Evolutionary conservation across 192 early-diverging fungal genomes (phyloP).

Genomic region (Coemansia sp.): DNA sequence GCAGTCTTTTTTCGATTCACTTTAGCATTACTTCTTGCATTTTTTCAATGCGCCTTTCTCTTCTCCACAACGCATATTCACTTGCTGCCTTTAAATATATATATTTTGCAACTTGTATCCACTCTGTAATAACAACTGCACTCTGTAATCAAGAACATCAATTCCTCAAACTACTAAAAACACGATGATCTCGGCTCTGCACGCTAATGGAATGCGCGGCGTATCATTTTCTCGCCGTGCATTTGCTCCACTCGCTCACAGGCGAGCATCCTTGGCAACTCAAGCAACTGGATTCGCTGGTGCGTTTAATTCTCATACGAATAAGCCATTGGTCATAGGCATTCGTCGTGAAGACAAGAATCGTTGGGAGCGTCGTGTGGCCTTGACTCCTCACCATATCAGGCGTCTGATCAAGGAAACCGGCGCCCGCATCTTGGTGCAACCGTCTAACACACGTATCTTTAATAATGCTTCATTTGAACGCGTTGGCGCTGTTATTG

Average conservation of each 20-base stretch:
- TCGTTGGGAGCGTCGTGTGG: conserved; percentile 92
- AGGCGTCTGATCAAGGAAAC: conserved; percentile 80
- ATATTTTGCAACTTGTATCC: not conserved
- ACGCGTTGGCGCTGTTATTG: conserved; percentile 79
- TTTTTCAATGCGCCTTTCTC: not conserved
- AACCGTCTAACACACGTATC: conserved; percentile 91
- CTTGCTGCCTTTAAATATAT: not conserved
- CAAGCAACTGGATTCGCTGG: not conserved
- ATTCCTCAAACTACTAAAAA: not conserved
- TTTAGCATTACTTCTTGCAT: not conserved
- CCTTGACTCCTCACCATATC: conserved; percentile 85
- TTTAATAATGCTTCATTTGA: conserved; percentile 81
- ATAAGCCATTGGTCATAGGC: conserved; percentile 58
- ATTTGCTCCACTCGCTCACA: not conserved
- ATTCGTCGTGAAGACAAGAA: conserved; percentile 96
- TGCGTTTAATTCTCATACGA: not conserved
- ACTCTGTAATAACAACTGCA: not conserved
- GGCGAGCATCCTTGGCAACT: conserved; percentile 15
- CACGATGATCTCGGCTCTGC: conserved; percentile 15
- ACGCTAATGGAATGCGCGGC: conserved; percentile 2
- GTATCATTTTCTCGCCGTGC: not conserved
- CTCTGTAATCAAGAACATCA: not conserved
- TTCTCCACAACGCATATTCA: not conserved
- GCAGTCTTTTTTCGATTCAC: not conserved
- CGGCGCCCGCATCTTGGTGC: conserved; percentile 80